Conservation (phyloP, 163 green algal genomes). For the Scenedesmus sp. region DNA sequence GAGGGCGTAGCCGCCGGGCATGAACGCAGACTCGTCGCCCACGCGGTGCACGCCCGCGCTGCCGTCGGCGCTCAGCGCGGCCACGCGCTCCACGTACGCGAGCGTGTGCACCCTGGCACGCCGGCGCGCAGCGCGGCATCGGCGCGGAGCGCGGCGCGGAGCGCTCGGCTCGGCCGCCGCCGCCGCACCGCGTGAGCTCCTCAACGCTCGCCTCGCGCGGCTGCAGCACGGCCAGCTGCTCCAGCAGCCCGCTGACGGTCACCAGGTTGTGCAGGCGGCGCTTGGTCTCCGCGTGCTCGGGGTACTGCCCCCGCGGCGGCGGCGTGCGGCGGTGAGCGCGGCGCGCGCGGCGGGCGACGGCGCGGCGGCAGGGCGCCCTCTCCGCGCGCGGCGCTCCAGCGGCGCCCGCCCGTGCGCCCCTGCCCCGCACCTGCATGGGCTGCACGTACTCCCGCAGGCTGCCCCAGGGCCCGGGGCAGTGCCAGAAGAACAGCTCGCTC, state of each 20-base stretch:
- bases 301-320: too few species aligned
- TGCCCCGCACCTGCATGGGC: too few species aligned
- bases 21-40: conserved; percentile 42
- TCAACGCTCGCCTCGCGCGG: conserved; percentile 22
- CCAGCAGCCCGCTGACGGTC: conserved; percentile 43
- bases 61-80: conserved; percentile 22
- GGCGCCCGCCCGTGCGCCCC: too few species aligned
- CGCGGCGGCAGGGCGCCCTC: too few species aligned
- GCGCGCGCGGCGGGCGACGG: too few species aligned
- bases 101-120: conserved; percentile 13
- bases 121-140: neutral
- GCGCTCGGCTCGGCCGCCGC: too few species aligned
- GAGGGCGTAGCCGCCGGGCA: conserved; percentile 45
- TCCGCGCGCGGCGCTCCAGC: too few species aligned
- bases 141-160: too few species aligned
- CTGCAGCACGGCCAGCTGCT: conserved; percentile 30
- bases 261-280: conserved; percentile 48
- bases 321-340: too few species aligned
- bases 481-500: conserved; percentile 46
- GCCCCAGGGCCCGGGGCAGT: conserved; percentile 30
- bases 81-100: conserved; percentile 31
- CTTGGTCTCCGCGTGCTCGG: conserved; percentile 50
- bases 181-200: conserved; percentile 35
- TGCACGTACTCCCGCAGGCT: conserved; percentile 31
- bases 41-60: conserved; percentile 40